phyloP scores from a whole-genome alignment of 768 basidiomycete species.

The Vararia minispora region DNA sequence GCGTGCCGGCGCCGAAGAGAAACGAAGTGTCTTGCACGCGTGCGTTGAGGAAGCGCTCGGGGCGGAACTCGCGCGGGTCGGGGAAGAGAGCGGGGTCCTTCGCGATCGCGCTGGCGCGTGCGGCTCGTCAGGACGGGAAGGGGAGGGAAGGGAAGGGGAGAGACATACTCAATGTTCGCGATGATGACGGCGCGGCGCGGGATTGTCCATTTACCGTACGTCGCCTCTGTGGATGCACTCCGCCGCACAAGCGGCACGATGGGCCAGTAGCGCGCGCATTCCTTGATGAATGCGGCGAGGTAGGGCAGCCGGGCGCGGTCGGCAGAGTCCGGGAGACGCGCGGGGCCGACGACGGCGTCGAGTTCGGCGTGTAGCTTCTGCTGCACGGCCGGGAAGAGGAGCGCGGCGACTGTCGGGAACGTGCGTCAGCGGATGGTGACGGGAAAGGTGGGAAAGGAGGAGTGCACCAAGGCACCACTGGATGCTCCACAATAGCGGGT shows the following conservation, averaged over 20 bases:
- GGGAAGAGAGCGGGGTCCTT: constrained; percentile 14
- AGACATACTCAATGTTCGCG: constrained; percentile 8
- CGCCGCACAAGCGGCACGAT: too few relatives aligned
- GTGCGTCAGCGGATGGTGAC: neutral
- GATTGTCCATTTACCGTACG: too few relatives aligned
- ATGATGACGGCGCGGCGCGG: too few relatives aligned
- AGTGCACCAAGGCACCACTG: constrained; percentile 3
- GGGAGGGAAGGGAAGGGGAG: neutral
- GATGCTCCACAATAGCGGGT: constrained; percentile 5
- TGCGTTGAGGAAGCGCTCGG: constrained; percentile 15
- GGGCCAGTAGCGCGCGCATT: constrained; percentile 9
- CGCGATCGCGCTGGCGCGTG: constrained; percentile 8
- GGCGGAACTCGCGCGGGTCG: constrained; percentile 14
- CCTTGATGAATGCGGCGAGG: constrained; percentile 10
- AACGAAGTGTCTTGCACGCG: constrained; percentile 8
- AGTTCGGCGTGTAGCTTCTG: constrained; percentile 11
- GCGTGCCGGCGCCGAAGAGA: constrained; percentile 16
- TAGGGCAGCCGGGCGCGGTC: constrained; percentile 9
- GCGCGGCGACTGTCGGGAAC: neutral
- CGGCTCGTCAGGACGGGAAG: too few relatives aligned
- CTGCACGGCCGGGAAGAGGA: constrained; percentile 8
- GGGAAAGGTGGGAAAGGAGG: neutral
- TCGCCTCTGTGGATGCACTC: too few relatives aligned
- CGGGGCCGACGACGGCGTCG: constrained; percentile 9
- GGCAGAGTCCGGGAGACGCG: constrained; percentile 10